Base-by-base conservation (phyloP, 257 asterid species). In the Gardenia jasminoides region DNA sequence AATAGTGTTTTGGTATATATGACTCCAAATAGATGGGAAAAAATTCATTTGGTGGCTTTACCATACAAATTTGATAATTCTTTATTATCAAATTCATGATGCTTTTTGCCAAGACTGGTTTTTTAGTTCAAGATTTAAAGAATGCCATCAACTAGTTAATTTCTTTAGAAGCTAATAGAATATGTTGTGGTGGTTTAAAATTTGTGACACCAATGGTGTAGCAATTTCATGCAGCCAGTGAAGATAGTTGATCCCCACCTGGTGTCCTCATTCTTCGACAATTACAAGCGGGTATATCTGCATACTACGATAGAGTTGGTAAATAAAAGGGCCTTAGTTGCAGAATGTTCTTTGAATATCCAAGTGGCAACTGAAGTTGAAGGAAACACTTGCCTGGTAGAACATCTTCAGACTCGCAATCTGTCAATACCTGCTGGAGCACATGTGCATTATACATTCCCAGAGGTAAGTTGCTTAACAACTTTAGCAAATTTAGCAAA, bases 181-280 rank as follows among this genome's bases (percentile, higher is more conserved):
- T 67, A 16, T 70, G 22, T 75, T 68, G 47, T 56, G 72, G 10
- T 43, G 61, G 70, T 72, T 39, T 47, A 31, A 46, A 72, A 41
- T 88, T 86, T 44, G 74, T 81, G 77, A 85, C 79, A 84, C 77
- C 61, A 80, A 80, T 80, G 73, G 44, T 76, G 44, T 65, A 39
- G 26, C 69, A 30, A 75, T 78, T 79, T 82, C 80, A n/a, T 88
- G 91, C 99, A 96, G 98, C 96, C 99, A 76, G 98, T 96, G 90
- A 96, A 90, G 88, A 87, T 96, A 66, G 88, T 91, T 75, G 98
- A 96, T 86, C 98, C 99, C 73, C 98, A 96, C 90, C 87, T 95
- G 89, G 97, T 91, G 72, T 87, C 98, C 26, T 76, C 99, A 50
- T 93, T 96, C 82, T 92, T 87, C 81, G 99, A 93, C 70, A 33